Percentiles rank a stretch among this genome's conserved stretches.
phyloP scores from a whole-genome alignment of 1,139 yeast genomes.

The Protomyces macrosporus region DNA sequence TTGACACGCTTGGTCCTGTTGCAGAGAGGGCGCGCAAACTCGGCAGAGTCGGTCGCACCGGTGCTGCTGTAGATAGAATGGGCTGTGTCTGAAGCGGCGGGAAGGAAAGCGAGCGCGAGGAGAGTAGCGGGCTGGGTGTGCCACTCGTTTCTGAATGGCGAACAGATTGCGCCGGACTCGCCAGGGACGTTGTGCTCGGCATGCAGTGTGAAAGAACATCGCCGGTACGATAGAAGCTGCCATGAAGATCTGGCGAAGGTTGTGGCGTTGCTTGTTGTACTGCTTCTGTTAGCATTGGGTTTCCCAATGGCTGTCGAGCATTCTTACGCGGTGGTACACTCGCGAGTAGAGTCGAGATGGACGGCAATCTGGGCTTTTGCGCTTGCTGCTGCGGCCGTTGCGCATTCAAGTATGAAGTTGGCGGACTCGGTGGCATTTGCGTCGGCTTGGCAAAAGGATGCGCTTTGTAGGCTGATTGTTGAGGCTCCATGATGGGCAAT shows the following conservation, averaged over 20 bases:
- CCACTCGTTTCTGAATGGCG: not conserved
- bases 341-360: constrained; percentile 16
- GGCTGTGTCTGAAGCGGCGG: not conserved
- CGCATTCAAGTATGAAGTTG: not conserved
- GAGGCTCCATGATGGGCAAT: not conserved
- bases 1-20: no score
- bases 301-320: not conserved
- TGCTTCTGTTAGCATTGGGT: not conserved
- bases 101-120: not conserved
- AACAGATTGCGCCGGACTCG: not conserved
- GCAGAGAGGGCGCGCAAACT: not conserved
- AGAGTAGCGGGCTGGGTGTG: not conserved
- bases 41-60: not conserved
- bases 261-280: constrained; percentile 14
- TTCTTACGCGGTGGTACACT: not conserved
- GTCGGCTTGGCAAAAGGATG: not conserved
- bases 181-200: not conserved
- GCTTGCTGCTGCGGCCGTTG: not conserved
- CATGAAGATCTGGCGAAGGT: constrained; percentile 7
- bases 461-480: not conserved
- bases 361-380: constrained; percentile 3
- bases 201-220: not conserved
- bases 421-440: not conserved
- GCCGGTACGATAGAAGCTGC: not conserved
- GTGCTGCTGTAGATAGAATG: not conserved